These are phyloP conservation scores for Colletotrichum sp. DNA, from an alignment of 2,329 filamentous ascomycete species.

Conservation along the genomic window DNA sequence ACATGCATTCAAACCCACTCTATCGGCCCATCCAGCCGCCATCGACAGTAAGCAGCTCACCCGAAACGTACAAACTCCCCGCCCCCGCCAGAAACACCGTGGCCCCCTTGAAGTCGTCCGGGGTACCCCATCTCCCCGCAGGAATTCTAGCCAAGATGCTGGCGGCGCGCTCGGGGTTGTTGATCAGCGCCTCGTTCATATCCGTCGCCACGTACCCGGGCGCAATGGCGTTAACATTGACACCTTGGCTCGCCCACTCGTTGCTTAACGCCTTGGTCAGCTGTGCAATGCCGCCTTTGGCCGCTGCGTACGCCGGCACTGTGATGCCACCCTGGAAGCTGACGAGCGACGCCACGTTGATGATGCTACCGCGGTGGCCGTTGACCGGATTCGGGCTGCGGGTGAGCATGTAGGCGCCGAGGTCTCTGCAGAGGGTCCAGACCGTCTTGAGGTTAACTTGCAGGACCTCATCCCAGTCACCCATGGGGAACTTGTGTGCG, in stretches of 20 bases:
- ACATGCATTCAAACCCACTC: conserved; percentile 22
- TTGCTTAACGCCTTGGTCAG: conserved; percentile 85
- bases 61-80: conserved; percentile 80
- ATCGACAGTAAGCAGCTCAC: conserved; percentile 83
- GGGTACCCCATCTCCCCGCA: conserved; percentile 79
- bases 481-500: conserved; percentile 65
- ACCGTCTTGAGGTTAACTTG: conserved; percentile 87
- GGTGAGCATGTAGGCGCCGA: conserved; percentile 78
- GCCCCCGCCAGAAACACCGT: conserved; percentile 78
- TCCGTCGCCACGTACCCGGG: conserved; percentile 93
- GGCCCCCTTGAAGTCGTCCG: conserved; percentile 87
- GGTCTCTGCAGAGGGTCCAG: conserved; percentile 78
- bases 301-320: conserved; percentile 85
- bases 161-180: conserved; percentile 70
- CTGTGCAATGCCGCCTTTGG: conserved; percentile 85
- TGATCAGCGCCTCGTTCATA: conserved; percentile 85
- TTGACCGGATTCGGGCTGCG: conserved; percentile 50
- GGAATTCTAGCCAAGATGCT: conserved; percentile 83
- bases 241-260: conserved; percentile 80
- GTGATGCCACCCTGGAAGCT: conserved; percentile 87
- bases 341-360: conserved; percentile 84
- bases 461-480: conserved; percentile 70
- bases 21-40: conserved; percentile 93
- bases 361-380: conserved; percentile 71
- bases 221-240: conserved; percentile 87